Conservation (phyloP, 176 grass and related monocot genomes). For the Secale cereale region DNA sequence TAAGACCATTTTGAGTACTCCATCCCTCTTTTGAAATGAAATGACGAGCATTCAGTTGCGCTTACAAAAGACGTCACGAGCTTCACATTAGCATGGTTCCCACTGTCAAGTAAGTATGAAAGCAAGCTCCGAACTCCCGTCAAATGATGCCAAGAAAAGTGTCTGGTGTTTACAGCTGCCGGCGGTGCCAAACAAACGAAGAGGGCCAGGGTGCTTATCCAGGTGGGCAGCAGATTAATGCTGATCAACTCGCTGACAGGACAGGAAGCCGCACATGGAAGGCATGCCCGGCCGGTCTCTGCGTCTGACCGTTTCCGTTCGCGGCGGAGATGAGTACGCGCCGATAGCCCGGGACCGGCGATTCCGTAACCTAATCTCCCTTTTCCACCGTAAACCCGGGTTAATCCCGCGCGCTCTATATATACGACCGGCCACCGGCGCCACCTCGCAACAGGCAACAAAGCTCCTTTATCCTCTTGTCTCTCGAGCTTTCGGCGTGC, state of each 20-base stretch:
- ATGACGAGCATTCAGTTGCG: too few species aligned
- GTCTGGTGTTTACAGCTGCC: not conserved
- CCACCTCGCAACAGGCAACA: not conserved
- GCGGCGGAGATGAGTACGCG: not conserved
- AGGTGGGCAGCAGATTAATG: not conserved
- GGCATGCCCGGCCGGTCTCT: not conserved
- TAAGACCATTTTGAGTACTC: too few species aligned
- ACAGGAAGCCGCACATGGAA: not conserved
- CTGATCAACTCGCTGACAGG: not conserved
- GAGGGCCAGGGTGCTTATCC: not conserved
- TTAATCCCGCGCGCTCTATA: not conserved
- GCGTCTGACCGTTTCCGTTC: not conserved
- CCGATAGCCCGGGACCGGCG: not conserved
- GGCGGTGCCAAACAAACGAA: not conserved
- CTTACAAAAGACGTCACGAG: too few species aligned
- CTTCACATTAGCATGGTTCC: too few species aligned
- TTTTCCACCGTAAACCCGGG: not conserved
- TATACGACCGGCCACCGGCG: not conserved
- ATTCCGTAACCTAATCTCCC: not conserved
- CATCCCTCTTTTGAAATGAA: too few species aligned
- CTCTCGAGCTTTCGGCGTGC: too few species aligned
- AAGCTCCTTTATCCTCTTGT: not conserved
- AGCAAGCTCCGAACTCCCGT: not conserved
- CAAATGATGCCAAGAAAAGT: not conserved
- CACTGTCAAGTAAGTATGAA: not conserved